A percentile compares a stretch with the other conserved stretches of the same genome.
These are phyloP conservation scores for Royoungia palumana DNA, from an alignment of 768 basidiomycete genomes.

Conservation along the genomic window DNA sequence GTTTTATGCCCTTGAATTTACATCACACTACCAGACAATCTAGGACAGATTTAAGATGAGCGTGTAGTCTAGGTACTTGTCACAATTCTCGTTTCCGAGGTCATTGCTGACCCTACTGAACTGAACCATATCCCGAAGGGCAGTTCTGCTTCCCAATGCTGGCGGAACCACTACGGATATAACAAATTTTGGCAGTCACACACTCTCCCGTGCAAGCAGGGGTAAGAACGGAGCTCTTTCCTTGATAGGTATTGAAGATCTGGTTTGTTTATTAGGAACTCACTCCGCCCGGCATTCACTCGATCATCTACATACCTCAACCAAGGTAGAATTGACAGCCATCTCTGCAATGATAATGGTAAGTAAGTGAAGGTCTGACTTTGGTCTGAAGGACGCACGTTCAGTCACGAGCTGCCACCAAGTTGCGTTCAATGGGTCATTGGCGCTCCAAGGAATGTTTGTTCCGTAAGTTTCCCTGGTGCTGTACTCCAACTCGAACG, in stretches of 20 bases:
- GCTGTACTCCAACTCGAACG: conserved; percentile 61
- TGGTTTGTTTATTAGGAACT: conserved; percentile 25
- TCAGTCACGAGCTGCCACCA: conserved; percentile 84
- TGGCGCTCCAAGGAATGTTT: conserved; percentile 51
- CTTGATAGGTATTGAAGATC: conserved; percentile 69
- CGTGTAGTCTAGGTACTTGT: too few species aligned
- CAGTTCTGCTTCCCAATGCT: conserved; percentile 61
- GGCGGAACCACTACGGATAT: conserved; percentile 72
- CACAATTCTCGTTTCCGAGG: background rate
- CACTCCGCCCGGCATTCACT: too few species aligned
- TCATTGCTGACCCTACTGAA: conserved; percentile 35
- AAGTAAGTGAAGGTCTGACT: background rate
- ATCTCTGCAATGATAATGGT: conserved; percentile 41
- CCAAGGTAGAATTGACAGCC: conserved; percentile 52
- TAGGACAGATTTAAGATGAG: background rate
- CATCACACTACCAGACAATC: background rate
- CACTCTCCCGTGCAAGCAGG: conserved; percentile 60
- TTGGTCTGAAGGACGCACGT: conserved; percentile 38
- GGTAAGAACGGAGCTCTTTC: conserved; percentile 59
- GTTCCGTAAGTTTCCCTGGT: conserved; percentile 65
- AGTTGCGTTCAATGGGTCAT: conserved; percentile 74
- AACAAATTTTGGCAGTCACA: conserved; percentile 66
- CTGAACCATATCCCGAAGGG: conserved; percentile 59
- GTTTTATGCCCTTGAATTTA: too few species aligned
- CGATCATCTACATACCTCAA: conserved; percentile 43